phyloP scores from a whole-genome alignment of 495 filamentous ascomycete species.

The Cercophora newfieldiana region DNA sequence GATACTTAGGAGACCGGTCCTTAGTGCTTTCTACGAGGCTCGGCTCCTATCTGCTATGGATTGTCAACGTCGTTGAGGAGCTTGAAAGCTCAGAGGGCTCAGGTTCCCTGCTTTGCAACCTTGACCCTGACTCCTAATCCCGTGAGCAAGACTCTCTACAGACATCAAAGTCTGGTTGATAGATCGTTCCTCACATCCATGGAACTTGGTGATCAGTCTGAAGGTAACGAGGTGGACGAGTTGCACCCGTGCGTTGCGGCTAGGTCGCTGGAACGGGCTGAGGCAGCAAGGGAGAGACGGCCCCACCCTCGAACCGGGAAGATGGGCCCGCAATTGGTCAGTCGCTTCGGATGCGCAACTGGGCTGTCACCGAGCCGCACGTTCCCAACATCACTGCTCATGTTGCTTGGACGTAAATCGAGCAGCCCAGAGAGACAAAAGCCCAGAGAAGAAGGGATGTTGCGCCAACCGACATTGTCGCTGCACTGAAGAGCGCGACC shows the following conservation, averaged over 20 bases:
- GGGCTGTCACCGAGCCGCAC: neutral
- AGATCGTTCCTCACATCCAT: no score
- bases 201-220: neutral
- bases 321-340: neutral
- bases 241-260: neutral
- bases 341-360: neutral
- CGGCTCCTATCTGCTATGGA: no score
- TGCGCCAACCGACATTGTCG: neutral
- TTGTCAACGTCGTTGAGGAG: no score
- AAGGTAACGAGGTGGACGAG: neutral
- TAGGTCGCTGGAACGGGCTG: neutral
- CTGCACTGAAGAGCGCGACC: neutral
- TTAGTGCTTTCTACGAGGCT: no score
- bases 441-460: neutral
- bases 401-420: neutral
- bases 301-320: neutral
- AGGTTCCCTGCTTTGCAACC: no score
- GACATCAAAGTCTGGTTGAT: no score
- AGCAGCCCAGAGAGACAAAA: neutral
- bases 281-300: neutral
- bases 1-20: no score
- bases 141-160: no score
- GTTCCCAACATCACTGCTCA: slow-evolving; percentile 1
- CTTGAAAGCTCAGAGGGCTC: no score
- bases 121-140: no score